Conservation (phyloP, 352 stramenopile genomes). For the Pythium brassicae region DNA sequence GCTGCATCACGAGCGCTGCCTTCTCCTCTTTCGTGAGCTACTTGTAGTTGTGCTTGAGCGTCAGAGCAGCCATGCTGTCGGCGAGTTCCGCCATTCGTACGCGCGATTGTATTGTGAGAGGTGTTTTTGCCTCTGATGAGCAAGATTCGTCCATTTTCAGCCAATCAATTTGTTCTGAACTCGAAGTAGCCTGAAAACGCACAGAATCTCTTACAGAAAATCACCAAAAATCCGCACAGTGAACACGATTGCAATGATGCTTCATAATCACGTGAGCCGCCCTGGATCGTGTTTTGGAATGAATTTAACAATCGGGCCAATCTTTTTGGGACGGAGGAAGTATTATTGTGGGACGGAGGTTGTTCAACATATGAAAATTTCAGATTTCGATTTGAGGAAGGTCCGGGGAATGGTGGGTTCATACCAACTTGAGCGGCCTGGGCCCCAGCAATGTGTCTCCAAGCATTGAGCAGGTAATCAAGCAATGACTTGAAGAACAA, state of each 20-base stretch:
- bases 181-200: slow-evolving; percentile 5
- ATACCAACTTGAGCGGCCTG: too few species aligned
- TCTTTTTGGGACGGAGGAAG: slow-evolving; percentile 10
- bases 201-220: slow-evolving; percentile 9
- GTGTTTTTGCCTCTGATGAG: too few species aligned
- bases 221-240: slow-evolving; percentile 10
- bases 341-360: background rate
- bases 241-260: slow-evolving; percentile 5
- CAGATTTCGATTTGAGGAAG: too few species aligned
- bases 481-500: too few species aligned
- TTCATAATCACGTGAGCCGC: slow-evolving; percentile 1
- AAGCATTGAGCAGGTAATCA: too few species aligned
- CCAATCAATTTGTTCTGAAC: slow-evolving; percentile 11
- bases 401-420: too few species aligned
- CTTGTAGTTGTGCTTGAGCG: slow-evolving; percentile 4
- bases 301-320: slow-evolving; percentile 4
- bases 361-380: too few species aligned
- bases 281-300: slow-evolving; percentile 3
- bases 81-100: slow-evolving; percentile 7
- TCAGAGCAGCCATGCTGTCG: slow-evolving; percentile 6
- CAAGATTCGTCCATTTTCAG: too few species aligned
- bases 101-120: slow-evolving; percentile 5
- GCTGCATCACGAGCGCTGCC: slow-evolving; percentile 5
- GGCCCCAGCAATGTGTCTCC: too few species aligned
- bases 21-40: slow-evolving; percentile 7